Evolutionary conservation across 495 filamentous ascomycete genomes (phyloP).

Genomic region (Cryomyces antarcticus): DNA sequence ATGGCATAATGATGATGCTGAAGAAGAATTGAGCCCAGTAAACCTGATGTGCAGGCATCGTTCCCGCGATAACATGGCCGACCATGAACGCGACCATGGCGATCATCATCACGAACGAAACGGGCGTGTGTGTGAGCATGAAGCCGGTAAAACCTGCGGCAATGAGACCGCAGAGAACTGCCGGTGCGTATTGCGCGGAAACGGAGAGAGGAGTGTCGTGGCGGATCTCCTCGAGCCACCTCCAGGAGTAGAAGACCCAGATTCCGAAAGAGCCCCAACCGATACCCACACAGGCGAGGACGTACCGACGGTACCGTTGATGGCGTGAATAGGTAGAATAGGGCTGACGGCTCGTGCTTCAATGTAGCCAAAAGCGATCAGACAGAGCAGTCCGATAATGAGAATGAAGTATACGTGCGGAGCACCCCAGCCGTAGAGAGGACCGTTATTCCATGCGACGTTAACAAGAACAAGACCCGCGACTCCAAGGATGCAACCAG

Average conservation of each 20-base stretch:
- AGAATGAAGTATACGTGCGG: slow-evolving; percentile 15
- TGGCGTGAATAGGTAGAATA: slow-evolving; percentile 10
- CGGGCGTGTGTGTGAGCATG: slow-evolving; percentile 12
- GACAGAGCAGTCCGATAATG: slow-evolving; percentile 11
- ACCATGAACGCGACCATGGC: slow-evolving; percentile 13
- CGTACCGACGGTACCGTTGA: slow-evolving; percentile 12
- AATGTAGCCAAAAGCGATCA: slow-evolving; percentile 10
- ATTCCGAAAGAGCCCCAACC: slow-evolving; percentile 16
- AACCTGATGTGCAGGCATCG: slow-evolving; percentile 8
- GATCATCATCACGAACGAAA: slow-evolving; percentile 13
- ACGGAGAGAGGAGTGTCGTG: slow-evolving; percentile 5
- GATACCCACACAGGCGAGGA: slow-evolving; percentile 10
- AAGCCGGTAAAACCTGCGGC: slow-evolving; percentile 12
- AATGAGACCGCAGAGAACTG: slow-evolving; percentile 9
- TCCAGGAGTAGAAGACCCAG: slow-evolving; percentile 14
- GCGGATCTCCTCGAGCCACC: slow-evolving; percentile 9
- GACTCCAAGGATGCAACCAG: slow-evolving; percentile 12
- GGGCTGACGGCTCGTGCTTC: slow-evolving; percentile 10
- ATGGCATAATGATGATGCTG: slow-evolving; percentile 15
- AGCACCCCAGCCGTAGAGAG: slow-evolving; percentile 12
- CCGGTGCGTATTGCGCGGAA: slow-evolving; percentile 10
- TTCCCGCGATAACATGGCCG: slow-evolving; percentile 8
- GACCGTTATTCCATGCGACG: slow-evolving; percentile 13
- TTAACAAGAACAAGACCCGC: slow-evolving; percentile 15
- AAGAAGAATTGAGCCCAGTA: slow-evolving; percentile 17